A percentile compares a stretch with the other conserved stretches of the same genome.
Conservation (phyloP, 371 early-diverging fungal species). For the Lichtheimia hyalospora region DNA sequence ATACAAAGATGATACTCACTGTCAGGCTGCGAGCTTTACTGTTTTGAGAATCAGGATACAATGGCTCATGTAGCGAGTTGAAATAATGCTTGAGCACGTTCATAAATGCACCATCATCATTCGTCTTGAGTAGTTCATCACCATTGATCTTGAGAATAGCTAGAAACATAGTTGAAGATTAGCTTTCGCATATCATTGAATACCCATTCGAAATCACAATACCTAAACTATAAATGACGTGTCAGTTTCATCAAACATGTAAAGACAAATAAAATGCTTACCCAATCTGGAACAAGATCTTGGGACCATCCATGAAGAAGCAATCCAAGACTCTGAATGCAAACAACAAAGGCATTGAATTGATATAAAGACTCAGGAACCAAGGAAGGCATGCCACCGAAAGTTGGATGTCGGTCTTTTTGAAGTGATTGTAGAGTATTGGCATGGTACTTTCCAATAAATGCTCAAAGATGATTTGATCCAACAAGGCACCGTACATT, state of each 20-base stretch:
- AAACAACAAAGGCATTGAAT: conserved; percentile 88
- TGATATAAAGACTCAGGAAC: conserved; percentile 95
- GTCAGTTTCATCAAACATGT: too few relatives aligned
- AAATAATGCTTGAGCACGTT: conserved; percentile 78
- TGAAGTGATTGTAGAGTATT: conserved; percentile 76
- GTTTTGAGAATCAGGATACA: conserved; percentile 53
- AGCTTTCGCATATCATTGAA: too few relatives aligned
- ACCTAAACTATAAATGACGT: too few relatives aligned
- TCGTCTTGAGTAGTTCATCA: conserved; percentile 76
- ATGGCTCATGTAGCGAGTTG: conserved; percentile 63
- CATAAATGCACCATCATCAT: conserved; percentile 93
- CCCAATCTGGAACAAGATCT: conserved; percentile 91
- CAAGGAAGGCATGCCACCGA: conserved; percentile 95
- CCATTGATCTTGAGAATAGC: conserved; percentile 93
- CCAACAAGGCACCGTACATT: conserved; percentile 96
- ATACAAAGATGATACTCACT: conserved; percentile 24
- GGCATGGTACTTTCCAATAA: conserved; percentile 81
- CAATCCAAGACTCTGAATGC: conserved; percentile 93
- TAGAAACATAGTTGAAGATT: conserved; percentile 54
- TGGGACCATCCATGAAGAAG: conserved; percentile 94
- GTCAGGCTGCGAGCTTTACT: conserved; percentile 57
- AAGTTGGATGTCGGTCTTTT: conserved; percentile 87
- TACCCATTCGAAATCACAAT: too few relatives aligned
- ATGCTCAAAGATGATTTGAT: conserved; percentile 92
- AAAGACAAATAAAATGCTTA: conserved; percentile 18